Evolutionary conservation across 2,329 filamentous ascomycete species (phyloP).

Genomic region (Penicillium sp.): DNA sequence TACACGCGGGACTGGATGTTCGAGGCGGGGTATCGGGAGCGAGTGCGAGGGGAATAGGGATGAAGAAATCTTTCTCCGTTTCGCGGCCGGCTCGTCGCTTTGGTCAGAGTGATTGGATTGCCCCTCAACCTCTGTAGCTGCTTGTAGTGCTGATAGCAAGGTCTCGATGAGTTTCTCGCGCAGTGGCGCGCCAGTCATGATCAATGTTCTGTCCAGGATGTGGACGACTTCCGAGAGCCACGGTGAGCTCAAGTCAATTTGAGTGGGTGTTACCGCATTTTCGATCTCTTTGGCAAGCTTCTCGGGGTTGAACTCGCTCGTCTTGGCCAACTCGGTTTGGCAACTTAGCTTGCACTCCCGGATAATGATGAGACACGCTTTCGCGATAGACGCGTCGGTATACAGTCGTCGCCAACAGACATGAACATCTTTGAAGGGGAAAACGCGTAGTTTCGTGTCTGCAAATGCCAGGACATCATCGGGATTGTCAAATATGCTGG

Average conservation of each 20-base stretch:
- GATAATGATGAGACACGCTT: slow-evolving; percentile 43
- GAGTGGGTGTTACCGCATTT: slow-evolving; percentile 10
- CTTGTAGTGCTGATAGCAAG: slow-evolving; percentile 40
- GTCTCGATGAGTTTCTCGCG: slow-evolving; percentile 53
- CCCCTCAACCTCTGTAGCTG: slow-evolving; percentile 15
- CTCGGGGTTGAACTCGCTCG: slow-evolving; percentile 9
- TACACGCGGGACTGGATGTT: slow-evolving; percentile 45
- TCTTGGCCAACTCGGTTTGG: not conserved
- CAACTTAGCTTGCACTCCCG: slow-evolving; percentile 23
- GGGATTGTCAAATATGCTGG: slow-evolving; percentile 35
- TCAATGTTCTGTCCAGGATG: slow-evolving; percentile 74
- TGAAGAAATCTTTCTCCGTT: slow-evolving; percentile 37
- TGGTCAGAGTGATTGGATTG: not conserved
- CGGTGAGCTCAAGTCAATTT: slow-evolving; percentile 28
- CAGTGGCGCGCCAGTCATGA: slow-evolving; percentile 70
- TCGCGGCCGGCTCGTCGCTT: slow-evolving; percentile 17
- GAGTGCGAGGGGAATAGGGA: slow-evolving; percentile 39
- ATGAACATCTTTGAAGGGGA: slow-evolving; percentile 61
- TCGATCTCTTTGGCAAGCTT: slow-evolving; percentile 21
- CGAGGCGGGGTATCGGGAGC: slow-evolving; percentile 38
- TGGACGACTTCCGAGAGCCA: slow-evolving; percentile 65
- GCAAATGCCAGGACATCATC: slow-evolving; percentile 54
- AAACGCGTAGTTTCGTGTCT: slow-evolving; percentile 58
- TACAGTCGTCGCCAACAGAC: slow-evolving; percentile 62
- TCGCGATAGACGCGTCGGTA: slow-evolving; percentile 59